phyloP scores from a whole-genome alignment of 805 yeast species.

The Kodamaea kakaduensis region DNA sequence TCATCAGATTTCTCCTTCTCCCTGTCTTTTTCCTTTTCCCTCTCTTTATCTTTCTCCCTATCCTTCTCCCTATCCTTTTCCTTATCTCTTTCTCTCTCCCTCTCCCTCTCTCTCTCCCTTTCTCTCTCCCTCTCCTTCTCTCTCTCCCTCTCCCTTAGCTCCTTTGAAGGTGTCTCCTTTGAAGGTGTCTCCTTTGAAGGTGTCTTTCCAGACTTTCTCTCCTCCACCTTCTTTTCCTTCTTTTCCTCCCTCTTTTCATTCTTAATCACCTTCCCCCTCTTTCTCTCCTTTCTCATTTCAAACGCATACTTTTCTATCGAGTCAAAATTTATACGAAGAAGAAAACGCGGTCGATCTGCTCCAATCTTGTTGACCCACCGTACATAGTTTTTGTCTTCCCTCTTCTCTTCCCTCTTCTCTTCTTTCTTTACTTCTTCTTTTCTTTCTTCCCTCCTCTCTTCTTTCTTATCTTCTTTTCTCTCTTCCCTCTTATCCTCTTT shows the following conservation, averaged over 20 bases:
- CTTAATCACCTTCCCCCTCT: slow-evolving; percentile 8
- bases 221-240: slow-evolving; percentile 4
- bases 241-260: slow-evolving; percentile 1
- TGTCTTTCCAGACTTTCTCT: slow-evolving; percentile 1
- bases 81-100: slow-evolving; percentile 6
- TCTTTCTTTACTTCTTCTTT: not conserved
- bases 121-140: slow-evolving; percentile 7
- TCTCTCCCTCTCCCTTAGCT: slow-evolving; percentile 5
- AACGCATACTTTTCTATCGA: slow-evolving; percentile 16
- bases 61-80: not conserved
- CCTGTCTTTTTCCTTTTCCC: slow-evolving; percentile 8
- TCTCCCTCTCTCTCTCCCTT: not conserved
- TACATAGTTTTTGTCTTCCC: slow-evolving; percentile 9
- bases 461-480: not conserved
- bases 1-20: slow-evolving; percentile 9
- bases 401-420: not conserved
- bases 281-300: slow-evolving; percentile 3
- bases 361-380: slow-evolving; percentile 30
- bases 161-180: too few species aligned
- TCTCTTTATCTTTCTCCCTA: slow-evolving; percentile 1
- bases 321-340: slow-evolving; percentile 23
- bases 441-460: not conserved
- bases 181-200: slow-evolving; percentile 10
- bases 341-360: slow-evolving; percentile 21
- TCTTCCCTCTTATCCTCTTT: not conserved